These are phyloP conservation scores for Phytophthora megakarya DNA, from an alignment of 352 stramenopile genomes.

Conservation along the genomic window DNA sequence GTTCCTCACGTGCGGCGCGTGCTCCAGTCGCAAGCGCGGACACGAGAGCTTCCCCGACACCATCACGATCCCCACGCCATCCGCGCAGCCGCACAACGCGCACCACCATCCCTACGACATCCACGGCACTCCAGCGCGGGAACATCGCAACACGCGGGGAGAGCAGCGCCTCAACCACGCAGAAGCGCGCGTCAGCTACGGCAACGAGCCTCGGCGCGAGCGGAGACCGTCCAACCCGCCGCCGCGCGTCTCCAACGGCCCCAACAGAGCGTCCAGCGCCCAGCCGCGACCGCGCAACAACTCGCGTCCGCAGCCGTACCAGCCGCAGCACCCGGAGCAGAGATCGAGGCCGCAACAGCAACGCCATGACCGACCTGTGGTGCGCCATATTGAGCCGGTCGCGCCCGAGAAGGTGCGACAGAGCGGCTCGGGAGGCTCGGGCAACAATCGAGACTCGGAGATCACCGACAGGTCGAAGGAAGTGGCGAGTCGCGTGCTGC, in stretches of 20 bases:
- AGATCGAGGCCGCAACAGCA: constrained; percentile 18
- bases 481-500: constrained; percentile 60
- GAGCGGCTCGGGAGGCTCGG: constrained; percentile 15
- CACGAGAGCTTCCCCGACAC: constrained; percentile 40
- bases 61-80: constrained; percentile 42
- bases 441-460: constrained; percentile 41
- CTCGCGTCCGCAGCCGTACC: constrained; percentile 28
- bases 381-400: constrained; percentile 27
- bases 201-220: constrained; percentile 17
- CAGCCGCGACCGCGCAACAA: constrained; percentile 20
- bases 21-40: constrained; percentile 34
- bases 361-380: constrained; percentile 25
- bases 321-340: constrained; percentile 29
- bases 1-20: constrained; percentile 44
- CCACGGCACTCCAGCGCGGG: constrained; percentile 17
- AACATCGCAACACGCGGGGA: constrained; percentile 2
- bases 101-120: constrained; percentile 41
- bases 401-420: constrained; percentile 27
- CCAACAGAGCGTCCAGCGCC: constrained; percentile 13
- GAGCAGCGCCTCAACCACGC: constrained; percentile 7
- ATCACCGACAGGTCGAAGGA: constrained; percentile 49
- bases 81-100: constrained; percentile 28
- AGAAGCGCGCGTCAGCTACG: constrained; percentile 7
- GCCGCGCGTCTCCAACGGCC: constrained; percentile 10
- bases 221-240: constrained; percentile 23